These are phyloP conservation scores for Aphanomyces cochlioides DNA, from an alignment of 352 stramenopile species.

Conservation along the genomic window DNA sequence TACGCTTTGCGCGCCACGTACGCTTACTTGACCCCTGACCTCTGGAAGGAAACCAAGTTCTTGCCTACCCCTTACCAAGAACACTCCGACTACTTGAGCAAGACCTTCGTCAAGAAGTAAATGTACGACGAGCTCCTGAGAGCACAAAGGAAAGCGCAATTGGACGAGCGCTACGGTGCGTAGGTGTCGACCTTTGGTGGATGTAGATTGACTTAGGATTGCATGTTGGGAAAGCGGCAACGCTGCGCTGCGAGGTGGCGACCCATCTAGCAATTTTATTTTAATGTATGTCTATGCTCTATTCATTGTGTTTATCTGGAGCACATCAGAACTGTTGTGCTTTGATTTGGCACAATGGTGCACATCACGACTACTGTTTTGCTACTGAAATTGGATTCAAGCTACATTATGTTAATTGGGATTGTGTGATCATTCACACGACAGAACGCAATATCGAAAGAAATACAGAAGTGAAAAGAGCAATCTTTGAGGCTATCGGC, in stretches of 20 bases:
- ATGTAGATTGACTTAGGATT: constrained; percentile 1
- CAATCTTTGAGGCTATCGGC: too few relatives aligned
- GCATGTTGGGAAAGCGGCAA: constrained; percentile 22
- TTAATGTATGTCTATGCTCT: constrained; percentile 6
- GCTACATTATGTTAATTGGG: too few relatives aligned
- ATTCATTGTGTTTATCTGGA: not conserved
- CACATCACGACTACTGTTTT: too few relatives aligned
- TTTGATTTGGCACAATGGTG: too few relatives aligned
- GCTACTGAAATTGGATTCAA: too few relatives aligned
- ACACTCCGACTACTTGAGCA: constrained; percentile 99
- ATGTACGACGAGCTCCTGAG: constrained; percentile 36
- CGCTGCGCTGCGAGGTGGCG: constrained; percentile 26
- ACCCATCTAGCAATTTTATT: constrained; percentile 5
- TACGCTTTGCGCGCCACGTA: constrained; percentile 97
- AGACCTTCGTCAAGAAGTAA: constrained; percentile 92
- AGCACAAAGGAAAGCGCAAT: constrained; percentile 61
- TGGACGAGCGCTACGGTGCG: constrained; percentile 87
- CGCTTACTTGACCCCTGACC: constrained; percentile 97
- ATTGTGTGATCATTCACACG: too few relatives aligned
- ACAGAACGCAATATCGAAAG: too few relatives aligned
- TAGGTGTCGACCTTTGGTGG: constrained; percentile 70
- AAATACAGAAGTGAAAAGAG: too few relatives aligned
- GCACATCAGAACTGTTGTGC: too few relatives aligned
- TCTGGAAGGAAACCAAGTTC: constrained; percentile 97
- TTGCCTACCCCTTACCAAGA: constrained; percentile 95